Evolutionary conservation across 2,329 filamentous ascomycete genomes (phyloP), one percentile per base, ranked within the genome.

Genomic region (Phaeosphaeriaceae sp.): DNA sequence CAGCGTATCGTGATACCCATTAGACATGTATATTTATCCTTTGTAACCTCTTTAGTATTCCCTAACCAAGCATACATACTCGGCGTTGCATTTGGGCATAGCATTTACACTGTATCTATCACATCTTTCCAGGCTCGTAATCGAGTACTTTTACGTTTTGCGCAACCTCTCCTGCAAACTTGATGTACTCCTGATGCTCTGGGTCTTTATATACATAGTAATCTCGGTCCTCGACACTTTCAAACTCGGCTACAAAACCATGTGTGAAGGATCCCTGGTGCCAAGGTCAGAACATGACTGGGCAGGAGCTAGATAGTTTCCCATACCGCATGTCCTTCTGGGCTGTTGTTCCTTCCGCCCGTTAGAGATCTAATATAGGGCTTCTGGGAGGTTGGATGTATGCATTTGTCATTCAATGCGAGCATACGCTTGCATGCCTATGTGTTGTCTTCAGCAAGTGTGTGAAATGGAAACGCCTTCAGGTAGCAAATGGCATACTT

Each of bases 191-290:
- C 29, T 78, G 72, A 65, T 91, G 88, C 7, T 73, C 81, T 1
- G 86, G 85, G 59, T 92, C 88, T 23, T 83, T 73, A 42, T 81
- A 71, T 6, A 88, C 71, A 65, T 91, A 92, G 61, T 89, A 90
- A 52, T 85, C 80, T 38, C 87, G 77, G 64, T 92, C 87, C 54
- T 83, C 80, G 15, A 76, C 76, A 17, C 70, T 86, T 8, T 81
- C 79, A 50, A 92, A 91, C 59, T 89, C 83, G 17, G 81, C 79
- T 2, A 92, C 80, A 54, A 91, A 91, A 0, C 79, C 85, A 65
- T 92, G 88, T 0, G 86, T 86, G 42, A 87, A 82, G 0, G 82
- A 87, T 40, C 80, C 77, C 86, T 72, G 32, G 1, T 2, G 3
- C n/a, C n/a, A n/a, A n/a, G n/a, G n/a, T n/a, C n/a, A n/a, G n/a